phyloP scores from a whole-genome alignment of 1,284 basidiomycete genomes.

The Ganoderma sinense region DNA sequence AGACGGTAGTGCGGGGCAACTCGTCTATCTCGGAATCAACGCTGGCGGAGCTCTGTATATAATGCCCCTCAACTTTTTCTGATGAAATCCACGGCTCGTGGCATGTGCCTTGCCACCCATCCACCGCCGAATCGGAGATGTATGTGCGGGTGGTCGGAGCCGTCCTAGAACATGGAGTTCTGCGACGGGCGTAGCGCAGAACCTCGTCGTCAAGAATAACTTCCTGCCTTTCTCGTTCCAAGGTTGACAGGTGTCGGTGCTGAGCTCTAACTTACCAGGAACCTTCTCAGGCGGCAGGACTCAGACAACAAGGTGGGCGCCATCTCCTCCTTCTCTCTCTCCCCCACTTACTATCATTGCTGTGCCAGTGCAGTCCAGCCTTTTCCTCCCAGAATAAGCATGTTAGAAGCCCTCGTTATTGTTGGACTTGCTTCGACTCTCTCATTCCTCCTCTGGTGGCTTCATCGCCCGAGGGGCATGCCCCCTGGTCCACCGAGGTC shows the following conservation, averaged over 20 bases:
- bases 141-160: not conserved
- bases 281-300: no score
- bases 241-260: not conserved
- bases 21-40: no score
- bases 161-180: not conserved
- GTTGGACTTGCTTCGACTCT: not conserved
- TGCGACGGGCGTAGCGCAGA: not conserved
- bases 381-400: not conserved
- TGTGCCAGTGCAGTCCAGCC: not conserved
- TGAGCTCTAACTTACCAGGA: no score
- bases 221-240: not conserved
- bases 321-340: not conserved
- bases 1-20: no score
- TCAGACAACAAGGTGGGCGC: not conserved
- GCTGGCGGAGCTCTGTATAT: not conserved
- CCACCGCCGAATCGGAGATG: not conserved
- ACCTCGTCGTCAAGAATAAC: not conserved
- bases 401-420: not conserved
- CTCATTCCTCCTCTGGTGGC: not conserved
- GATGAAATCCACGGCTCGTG: not conserved
- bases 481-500: conserved; percentile 15
- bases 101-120: not conserved
- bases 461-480: conserved; percentile 7
- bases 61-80: not conserved
- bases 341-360: not conserved